Conservation (phyloP, 768 basidiomycete genomes). For the Xerocomus spinulosus region DNA sequence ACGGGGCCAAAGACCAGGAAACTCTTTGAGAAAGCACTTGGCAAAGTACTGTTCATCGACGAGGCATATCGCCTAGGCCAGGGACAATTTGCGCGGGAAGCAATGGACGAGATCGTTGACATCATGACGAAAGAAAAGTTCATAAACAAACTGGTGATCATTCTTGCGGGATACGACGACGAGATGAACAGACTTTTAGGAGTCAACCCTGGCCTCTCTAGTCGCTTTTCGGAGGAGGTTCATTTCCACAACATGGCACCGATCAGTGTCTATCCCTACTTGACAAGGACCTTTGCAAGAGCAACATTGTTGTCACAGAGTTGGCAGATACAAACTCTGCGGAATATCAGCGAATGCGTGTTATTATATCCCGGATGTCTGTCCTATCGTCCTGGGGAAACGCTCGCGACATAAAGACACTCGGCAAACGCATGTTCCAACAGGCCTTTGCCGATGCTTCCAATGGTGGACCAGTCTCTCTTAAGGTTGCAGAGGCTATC, state of each 20-base stretch:
- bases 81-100: conserved; percentile 65
- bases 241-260: conserved; percentile 49
- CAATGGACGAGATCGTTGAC: conserved; percentile 66
- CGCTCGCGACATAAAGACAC: conserved; percentile 57
- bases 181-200: conserved; percentile 59
- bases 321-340: conserved; percentile 14
- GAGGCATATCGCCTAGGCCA: conserved; percentile 63
- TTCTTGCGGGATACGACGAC: conserved; percentile 65
- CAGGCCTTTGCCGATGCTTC: background rate
- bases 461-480: background rate
- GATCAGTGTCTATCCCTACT: conserved; percentile 49
- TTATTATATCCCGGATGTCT: conserved; percentile 39
- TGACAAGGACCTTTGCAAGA: conserved; percentile 42
- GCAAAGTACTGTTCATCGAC: conserved; percentile 66
- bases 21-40: conserved; percentile 60
- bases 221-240: conserved; percentile 60
- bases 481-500: conserved; percentile 30
- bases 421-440: conserved; percentile 26
- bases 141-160: conserved; percentile 56
- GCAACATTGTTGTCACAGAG: conserved; percentile 35
- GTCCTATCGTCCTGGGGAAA: conserved; percentile 60
- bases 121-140: conserved; percentile 56
- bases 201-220: conserved; percentile 60
- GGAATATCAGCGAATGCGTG: background rate
- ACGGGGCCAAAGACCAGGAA: conserved; percentile 64